Conservation (phyloP, 768 basidiomycete genomes). For the Lactarius vividus region DNA sequence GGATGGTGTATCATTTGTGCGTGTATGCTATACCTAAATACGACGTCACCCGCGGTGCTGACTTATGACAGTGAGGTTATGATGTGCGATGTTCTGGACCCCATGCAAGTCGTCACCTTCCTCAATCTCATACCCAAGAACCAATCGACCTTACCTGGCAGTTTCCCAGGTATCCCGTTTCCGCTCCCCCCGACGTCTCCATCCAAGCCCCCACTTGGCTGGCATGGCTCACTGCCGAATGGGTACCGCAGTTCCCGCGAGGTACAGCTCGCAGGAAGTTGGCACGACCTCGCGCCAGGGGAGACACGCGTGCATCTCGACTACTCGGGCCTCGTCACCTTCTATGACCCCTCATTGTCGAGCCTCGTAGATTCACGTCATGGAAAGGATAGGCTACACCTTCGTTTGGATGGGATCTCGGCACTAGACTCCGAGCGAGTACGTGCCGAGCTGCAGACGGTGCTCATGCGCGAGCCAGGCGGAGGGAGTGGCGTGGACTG, state of each 20-base stretch:
- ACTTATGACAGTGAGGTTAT: conserved; percentile 9
- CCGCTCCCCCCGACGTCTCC: neutral
- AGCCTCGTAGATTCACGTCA: conserved; percentile 36
- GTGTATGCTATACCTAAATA: neutral
- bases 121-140: conserved; percentile 12
- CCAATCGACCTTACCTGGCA: neutral
- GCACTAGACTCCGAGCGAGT: conserved; percentile 31
- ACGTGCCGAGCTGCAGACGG: conserved; percentile 29
- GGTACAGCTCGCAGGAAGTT: conserved; percentile 35
- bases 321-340: conserved; percentile 41
- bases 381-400: conserved; percentile 36
- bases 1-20: conserved; percentile 28
- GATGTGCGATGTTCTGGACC: conserved; percentile 1
- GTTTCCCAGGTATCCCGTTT: too few relatives aligned
- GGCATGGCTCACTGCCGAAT: conserved; percentile 20
- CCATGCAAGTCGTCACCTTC: conserved; percentile 20
- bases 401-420: conserved; percentile 38
- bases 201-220: conserved; percentile 19
- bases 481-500: conserved; percentile 42
- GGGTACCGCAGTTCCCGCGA: too few relatives aligned
- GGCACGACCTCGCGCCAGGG: conserved; percentile 45
- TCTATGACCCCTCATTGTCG: conserved; percentile 42
- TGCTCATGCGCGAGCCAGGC: conserved; percentile 27
- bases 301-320: conserved; percentile 44
- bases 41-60: neutral